These are phyloP conservation scores for Cadophora gregata DNA, from an alignment of 2,329 filamentous ascomycete genomes.

Conservation along the genomic window DNA sequence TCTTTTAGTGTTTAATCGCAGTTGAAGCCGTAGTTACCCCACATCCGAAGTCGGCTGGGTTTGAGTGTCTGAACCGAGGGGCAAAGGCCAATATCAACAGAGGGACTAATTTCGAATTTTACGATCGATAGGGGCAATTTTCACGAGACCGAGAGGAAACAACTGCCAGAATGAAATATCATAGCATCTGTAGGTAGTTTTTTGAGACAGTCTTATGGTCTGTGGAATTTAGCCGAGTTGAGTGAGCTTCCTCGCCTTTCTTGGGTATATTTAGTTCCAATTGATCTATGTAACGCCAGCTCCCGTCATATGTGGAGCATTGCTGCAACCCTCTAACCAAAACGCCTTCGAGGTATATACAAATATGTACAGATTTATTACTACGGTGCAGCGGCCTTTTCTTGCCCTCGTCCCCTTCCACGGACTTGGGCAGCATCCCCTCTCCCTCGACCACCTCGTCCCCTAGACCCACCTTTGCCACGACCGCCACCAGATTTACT, in stretches of 20 bases:
- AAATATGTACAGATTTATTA: slow-evolving; percentile 12
- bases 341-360: slow-evolving; percentile 23
- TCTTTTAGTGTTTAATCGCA: too few species aligned
- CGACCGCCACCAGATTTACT: slow-evolving; percentile 17
- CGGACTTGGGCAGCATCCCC: slow-evolving; percentile 18
- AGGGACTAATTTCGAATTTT: not conserved
- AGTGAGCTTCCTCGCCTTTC: too few species aligned
- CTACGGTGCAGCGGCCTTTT: slow-evolving; percentile 10
- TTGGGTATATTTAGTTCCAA: too few species aligned
- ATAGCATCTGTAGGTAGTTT: too few species aligned
- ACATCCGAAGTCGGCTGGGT: not conserved
- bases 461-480: slow-evolving; percentile 21
- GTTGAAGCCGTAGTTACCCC: not conserved
- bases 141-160: too few species aligned
- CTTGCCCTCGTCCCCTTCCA: slow-evolving; percentile 23
- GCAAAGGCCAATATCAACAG: not conserved
- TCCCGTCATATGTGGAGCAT: slow-evolving; percentile 24
- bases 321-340: slow-evolving; percentile 21
- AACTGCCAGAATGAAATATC: too few species aligned
- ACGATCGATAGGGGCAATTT: too few species aligned
- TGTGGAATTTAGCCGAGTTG: too few species aligned
- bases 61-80: not conserved
- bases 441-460: slow-evolving; percentile 24
- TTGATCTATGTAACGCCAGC: slow-evolving; percentile 19
- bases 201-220: too few species aligned